Evolutionary conservation across 176 grass and related monocot species (phyloP), one percentile per base, ranked within the genome.

Genomic region (Musa itinerans): DNA sequence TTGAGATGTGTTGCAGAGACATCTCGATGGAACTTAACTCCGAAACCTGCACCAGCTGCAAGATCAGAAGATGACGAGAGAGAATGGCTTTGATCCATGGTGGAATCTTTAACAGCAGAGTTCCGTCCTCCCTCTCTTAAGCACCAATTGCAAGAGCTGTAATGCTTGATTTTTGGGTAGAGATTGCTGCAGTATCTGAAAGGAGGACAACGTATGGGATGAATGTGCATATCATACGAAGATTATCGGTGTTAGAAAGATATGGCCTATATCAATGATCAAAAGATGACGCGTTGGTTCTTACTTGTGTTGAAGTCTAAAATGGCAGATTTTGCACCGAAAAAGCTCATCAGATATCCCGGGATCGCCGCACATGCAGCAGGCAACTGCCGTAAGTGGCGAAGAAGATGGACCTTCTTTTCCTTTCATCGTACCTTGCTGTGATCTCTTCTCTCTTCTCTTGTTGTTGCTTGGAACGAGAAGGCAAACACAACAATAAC

Each of bases 131-230:
- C 2, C 24, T 34, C 11, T 15, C 64, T 67, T 26, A 68, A 43
- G 65, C 65, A 68, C 65, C 65, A 68, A 14, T 68, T 68, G 65
- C 65, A 68, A 4, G 65, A 2, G 65, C 24, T 68, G 65, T 68
- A 68, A 11, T 3, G 14, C 65, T 68, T 12, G 1, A 43, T 6
- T 26, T 17, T 68, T 0, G 65, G 65, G 65, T 68, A 68, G 12
- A 68, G 65, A 68, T 68, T 68, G 65, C 65, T 68, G 65, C 65
- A 68, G 12, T 68, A 68, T 9, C 65, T 68, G 26, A 34, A 68
- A 3, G 8, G 15, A 24, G 34, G 34, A 43, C 34, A 3, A 43
- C 34, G 4, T 5, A 43, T 5, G 0, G 0, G 34, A 43, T 43
- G 34, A 43, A 43, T 43, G 34, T 43, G 3, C 34, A 43, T 43